phyloP scores from a whole-genome alignment of 139 green algal species.

The Volvox reticuliferus region DNA sequence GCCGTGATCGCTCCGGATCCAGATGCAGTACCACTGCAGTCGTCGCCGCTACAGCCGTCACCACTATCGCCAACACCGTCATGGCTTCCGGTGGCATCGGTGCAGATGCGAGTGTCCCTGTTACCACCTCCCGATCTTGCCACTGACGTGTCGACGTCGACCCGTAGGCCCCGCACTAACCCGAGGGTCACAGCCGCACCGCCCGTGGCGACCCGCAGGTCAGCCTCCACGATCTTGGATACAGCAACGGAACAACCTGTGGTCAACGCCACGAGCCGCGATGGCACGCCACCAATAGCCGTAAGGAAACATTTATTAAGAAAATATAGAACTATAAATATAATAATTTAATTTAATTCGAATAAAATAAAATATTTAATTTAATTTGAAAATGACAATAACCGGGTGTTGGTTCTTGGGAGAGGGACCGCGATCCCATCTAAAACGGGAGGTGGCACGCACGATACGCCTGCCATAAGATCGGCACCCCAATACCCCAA shows the following conservation, averaged over 20 bases:
- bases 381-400: too few relatives aligned
- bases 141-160: neutral
- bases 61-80: neutral
- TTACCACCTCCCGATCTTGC: neutral
- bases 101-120: neutral
- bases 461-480: too few relatives aligned
- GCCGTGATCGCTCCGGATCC: neutral
- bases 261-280: too few relatives aligned
- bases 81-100: neutral
- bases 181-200: slow-evolving; percentile 11
- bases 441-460: too few relatives aligned
- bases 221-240: neutral
- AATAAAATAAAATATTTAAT: too few relatives aligned
- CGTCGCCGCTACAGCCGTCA: neutral
- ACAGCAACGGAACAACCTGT: slow-evolving; percentile 6
- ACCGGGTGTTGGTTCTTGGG: too few relatives aligned
- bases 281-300: too few relatives aligned
- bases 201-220: neutral
- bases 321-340: too few relatives aligned
- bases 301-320: too few relatives aligned
- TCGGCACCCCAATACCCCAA: too few relatives aligned
- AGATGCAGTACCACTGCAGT: neutral
- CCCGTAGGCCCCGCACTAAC: neutral
- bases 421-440: too few relatives aligned
- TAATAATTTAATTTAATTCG: too few relatives aligned